Conservation (phyloP, 2,329 filamentous ascomycete genomes). For the Botrytis squamosa region DNA sequence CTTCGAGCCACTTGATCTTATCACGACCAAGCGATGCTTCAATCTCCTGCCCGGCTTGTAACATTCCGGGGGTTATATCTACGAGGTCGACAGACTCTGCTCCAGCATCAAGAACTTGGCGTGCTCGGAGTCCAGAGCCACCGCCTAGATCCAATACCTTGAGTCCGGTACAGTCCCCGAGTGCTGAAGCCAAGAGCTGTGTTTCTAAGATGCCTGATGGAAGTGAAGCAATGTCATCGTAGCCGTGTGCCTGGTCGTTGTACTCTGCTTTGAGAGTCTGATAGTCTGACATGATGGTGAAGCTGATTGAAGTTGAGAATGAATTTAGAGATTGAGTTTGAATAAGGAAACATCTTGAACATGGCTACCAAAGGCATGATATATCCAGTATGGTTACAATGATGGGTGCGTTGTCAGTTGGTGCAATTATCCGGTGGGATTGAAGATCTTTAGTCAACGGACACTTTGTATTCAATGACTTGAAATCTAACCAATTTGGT, state of each 20-base stretch:
- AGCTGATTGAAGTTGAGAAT: neutral
- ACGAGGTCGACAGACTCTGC: neutral
- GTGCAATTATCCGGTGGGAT: neutral
- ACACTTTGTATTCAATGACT: neutral
- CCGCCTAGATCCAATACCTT: neutral
- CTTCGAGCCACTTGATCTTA: neutral
- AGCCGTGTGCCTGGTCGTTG: neutral
- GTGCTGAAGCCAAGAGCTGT: neutral
- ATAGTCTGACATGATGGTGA: neutral
- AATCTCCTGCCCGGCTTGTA: neutral
- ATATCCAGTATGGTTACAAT: neutral
- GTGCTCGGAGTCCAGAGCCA: neutral
- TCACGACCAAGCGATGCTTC: neutral
- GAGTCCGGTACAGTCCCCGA: neutral
- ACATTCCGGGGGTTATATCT: neutral
- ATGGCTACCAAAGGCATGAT: neutral
- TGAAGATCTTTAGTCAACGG: neutral
- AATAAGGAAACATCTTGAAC: neutral
- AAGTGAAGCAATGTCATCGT: neutral
- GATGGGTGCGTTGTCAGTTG: neutral
- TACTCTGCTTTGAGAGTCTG: neutral
- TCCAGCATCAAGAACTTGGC: neutral
- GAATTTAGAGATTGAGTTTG: neutral
- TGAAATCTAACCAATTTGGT: neutral
- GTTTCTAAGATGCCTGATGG: neutral